Evolutionary conservation across 768 basidiomycete species (phyloP).

Genomic region (Calocera cornea): DNA sequence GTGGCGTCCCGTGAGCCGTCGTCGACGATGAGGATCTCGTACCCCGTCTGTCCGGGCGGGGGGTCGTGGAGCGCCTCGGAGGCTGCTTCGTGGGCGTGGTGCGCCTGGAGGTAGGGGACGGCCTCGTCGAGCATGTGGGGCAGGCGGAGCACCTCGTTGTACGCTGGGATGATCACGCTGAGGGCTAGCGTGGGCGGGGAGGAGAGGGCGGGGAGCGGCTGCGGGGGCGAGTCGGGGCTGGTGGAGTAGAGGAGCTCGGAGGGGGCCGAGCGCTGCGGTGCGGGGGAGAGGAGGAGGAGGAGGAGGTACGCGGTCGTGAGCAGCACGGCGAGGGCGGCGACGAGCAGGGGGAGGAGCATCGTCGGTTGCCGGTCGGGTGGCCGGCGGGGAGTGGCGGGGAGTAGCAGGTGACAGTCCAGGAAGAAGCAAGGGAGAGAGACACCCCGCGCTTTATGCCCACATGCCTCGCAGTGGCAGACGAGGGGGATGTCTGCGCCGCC

Average conservation of each 20-base stretch:
- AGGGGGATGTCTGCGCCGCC: too few species aligned
- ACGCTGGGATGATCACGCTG: slow-evolving; percentile 78
- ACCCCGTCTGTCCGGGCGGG: slow-evolving; percentile 26
- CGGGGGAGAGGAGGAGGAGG: slow-evolving; percentile 62
- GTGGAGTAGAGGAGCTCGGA: slow-evolving; percentile 62
- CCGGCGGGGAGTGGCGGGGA: too few species aligned
- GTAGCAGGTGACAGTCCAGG: too few species aligned
- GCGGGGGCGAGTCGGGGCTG: slow-evolving; percentile 38
- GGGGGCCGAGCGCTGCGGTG: slow-evolving; percentile 41
- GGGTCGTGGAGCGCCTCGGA: slow-evolving; percentile 26
- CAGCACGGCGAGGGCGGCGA: neutral
- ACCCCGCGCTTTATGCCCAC: too few species aligned
- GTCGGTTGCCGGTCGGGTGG: too few species aligned
- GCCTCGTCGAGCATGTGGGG: slow-evolving; percentile 70
- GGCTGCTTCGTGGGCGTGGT: slow-evolving; percentile 26
- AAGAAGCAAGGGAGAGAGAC: too few species aligned
- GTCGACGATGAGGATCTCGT: slow-evolving; percentile 79
- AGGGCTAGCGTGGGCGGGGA: slow-evolving; percentile 47
- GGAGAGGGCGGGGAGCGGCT: slow-evolving; percentile 45
- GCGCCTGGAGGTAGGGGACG: slow-evolving; percentile 40
- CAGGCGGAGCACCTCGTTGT: slow-evolving; percentile 78
- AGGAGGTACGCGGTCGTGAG: slow-evolving; percentile 36
- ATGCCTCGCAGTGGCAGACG: too few species aligned
- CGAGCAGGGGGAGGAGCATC: slow-evolving; percentile 2
- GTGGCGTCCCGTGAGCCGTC: slow-evolving; percentile 80